phyloP scores from a whole-genome alignment of 164 flowering plant species.

The Tetracentron sinense region DNA sequence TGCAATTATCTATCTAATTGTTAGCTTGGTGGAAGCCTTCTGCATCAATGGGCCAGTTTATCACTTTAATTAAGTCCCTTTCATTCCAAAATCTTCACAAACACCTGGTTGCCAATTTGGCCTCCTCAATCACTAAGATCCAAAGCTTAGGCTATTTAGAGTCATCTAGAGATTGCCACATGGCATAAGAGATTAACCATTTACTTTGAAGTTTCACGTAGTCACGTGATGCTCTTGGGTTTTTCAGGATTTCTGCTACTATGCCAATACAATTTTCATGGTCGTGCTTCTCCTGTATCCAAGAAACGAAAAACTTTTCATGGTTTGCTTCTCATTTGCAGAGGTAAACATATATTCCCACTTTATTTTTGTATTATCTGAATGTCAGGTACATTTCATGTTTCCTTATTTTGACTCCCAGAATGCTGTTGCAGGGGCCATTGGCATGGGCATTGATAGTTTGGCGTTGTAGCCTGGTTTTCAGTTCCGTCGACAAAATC shows the following conservation, averaged over 20 bases:
- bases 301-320: conserved; percentile 90
- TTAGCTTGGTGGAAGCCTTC: too few relatives aligned
- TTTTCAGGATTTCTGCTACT: conserved; percentile 93
- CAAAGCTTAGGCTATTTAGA: too few relatives aligned
- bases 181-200: too few relatives aligned
- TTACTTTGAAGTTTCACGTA: too few relatives aligned
- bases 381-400: not conserved
- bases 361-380: not conserved
- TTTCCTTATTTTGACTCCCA: conserved; percentile 5
- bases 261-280: conserved; percentile 93
- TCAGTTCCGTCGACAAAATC: conserved; percentile 86
- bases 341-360: conserved; percentile 49
- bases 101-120: too few relatives aligned
- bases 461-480: conserved; percentile 99
- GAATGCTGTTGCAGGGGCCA: conserved; percentile 66
- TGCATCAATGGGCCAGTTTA: too few relatives aligned
- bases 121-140: too few relatives aligned
- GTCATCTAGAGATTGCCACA: too few relatives aligned
- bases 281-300: conserved; percentile 79
- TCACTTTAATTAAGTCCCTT: too few relatives aligned
- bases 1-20: too few relatives aligned
- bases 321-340: conserved; percentile 99
- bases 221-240: conserved; percentile 2
- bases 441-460: conserved; percentile 95
- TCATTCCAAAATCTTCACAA: too few relatives aligned